A percentile compares a stretch with the other conserved stretches of the same genome.
phyloP scores from a whole-genome alignment of 305 asterid species.

The Caryopteris hybrid region DNA sequence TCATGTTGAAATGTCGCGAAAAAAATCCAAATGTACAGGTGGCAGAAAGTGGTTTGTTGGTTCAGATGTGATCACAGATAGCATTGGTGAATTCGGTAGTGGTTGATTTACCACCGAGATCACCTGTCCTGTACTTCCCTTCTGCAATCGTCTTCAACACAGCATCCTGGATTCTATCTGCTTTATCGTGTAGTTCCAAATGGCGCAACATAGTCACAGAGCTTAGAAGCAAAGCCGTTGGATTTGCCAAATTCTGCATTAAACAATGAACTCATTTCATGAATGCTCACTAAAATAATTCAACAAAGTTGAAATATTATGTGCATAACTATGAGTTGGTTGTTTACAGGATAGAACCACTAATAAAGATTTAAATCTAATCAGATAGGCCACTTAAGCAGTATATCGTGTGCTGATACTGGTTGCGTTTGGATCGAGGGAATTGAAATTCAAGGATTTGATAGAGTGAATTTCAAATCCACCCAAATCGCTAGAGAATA shows the following conservation, averaged over 20 bases:
- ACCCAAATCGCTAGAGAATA: too few relatives aligned
- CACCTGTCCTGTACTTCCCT: constrained; percentile 91
- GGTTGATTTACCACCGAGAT: constrained; percentile 86
- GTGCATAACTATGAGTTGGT: not conserved
- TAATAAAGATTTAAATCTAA: not conserved
- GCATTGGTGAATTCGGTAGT: constrained; percentile 93
- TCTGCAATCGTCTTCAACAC: constrained; percentile 85
- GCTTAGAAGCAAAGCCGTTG: constrained; percentile 96
- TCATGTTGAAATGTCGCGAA: constrained; percentile 30
- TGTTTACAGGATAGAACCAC: not conserved
- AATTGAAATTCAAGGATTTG: too few relatives aligned
- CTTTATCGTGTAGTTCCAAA: constrained; percentile 77
- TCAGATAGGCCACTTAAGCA: not conserved
- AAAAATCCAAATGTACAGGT: constrained; percentile 31
- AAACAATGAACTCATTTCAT: not conserved
- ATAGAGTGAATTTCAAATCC: too few relatives aligned
- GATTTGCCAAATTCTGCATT: constrained; percentile 89
- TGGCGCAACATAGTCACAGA: constrained; percentile 84
- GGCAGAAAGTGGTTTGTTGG: not conserved
- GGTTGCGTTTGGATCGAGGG: too few relatives aligned
- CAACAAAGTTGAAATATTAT: too few relatives aligned
- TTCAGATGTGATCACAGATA: constrained; percentile 74
- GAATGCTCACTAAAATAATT: not conserved
- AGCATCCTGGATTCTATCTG: constrained; percentile 82
- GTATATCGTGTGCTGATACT: not conserved